phyloP scores from a whole-genome alignment of 352 stramenopile genomes.

The Elongisporangium anandrum region DNA sequence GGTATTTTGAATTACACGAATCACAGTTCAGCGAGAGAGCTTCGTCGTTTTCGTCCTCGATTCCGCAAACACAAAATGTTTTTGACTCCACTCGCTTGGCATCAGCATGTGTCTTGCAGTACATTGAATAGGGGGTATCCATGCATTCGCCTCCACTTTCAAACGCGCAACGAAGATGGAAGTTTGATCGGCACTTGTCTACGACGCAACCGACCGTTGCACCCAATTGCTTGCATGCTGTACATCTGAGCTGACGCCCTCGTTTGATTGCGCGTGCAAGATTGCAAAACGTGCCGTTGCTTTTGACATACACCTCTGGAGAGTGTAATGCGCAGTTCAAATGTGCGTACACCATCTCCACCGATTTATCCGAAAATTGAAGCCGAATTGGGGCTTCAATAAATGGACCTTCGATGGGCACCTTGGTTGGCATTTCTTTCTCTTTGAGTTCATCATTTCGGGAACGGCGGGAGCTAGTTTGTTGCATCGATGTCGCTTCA shows the following conservation, averaged over 20 bases:
- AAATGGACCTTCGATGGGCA: constrained; percentile 58
- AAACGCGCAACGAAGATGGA: constrained; percentile 72
- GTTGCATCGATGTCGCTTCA: not conserved
- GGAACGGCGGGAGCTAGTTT: too few relatives aligned
- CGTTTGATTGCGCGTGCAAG: constrained; percentile 71
- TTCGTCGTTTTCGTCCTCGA: constrained; percentile 34
- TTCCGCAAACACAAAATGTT: constrained; percentile 45
- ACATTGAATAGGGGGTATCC: constrained; percentile 64
- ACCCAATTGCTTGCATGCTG: constrained; percentile 54
- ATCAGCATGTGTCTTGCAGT: constrained; percentile 60
- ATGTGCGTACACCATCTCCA: constrained; percentile 69
- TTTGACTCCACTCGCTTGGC: constrained; percentile 33
- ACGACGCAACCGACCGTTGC: constrained; percentile 78
- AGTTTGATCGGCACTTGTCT: constrained; percentile 73
- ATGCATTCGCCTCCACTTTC: constrained; percentile 72
- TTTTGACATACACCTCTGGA: constrained; percentile 77
- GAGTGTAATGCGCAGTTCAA: constrained; percentile 83
- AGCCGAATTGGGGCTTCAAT: constrained; percentile 71
- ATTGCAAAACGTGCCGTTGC: constrained; percentile 78
- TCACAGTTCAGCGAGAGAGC: constrained; percentile 53
- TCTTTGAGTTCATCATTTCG: too few relatives aligned
- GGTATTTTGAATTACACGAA: constrained; percentile 62
- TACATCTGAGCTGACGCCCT: constrained; percentile 73
- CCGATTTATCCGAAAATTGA: constrained; percentile 59
- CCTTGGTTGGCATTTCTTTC: constrained; percentile 7